phyloP scores from a whole-genome alignment of 768 basidiomycete species.

The Lyophyllum decastes region DNA sequence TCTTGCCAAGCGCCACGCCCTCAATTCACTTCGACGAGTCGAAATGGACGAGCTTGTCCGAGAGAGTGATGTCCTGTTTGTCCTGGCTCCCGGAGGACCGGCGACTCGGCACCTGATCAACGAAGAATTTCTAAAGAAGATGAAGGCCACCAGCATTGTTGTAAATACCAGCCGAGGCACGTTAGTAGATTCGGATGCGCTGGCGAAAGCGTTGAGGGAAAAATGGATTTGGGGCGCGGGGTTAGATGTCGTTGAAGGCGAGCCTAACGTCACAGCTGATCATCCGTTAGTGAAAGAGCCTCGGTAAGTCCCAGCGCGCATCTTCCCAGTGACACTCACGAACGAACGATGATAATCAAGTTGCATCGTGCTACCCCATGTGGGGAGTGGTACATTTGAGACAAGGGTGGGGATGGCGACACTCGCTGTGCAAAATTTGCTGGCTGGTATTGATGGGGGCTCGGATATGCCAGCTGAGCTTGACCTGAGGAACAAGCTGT shows the following conservation, averaged over 20 bases:
- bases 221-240: slow-evolving; percentile 91
- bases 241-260: slow-evolving; percentile 92
- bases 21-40: slow-evolving; percentile 56
- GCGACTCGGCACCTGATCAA: slow-evolving; percentile 74
- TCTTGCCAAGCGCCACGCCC: slow-evolving; percentile 29
- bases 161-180: slow-evolving; percentile 88
- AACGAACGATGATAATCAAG: slow-evolving; percentile 32
- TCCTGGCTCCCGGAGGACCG: slow-evolving; percentile 76
- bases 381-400: slow-evolving; percentile 88
- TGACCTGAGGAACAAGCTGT: slow-evolving; percentile 21
- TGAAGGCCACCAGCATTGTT: slow-evolving; percentile 84
- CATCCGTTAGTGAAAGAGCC: slow-evolving; percentile 83
- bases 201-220: slow-evolving; percentile 76
- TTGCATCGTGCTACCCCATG: slow-evolving; percentile 85
- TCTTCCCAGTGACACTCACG: not conserved
- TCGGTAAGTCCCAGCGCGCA: slow-evolving; percentile 40
- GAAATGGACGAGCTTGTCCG: slow-evolving; percentile 67
- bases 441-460: slow-evolving; percentile 54
- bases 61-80: slow-evolving; percentile 82
- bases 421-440: slow-evolving; percentile 67
- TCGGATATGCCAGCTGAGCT: slow-evolving; percentile 55
- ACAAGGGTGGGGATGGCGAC: slow-evolving; percentile 83
- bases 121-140: slow-evolving; percentile 69
- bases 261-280: slow-evolving; percentile 70
- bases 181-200: slow-evolving; percentile 87